Evolutionary conservation across 768 basidiomycete species (phyloP), one percentile per base, ranked within the genome.

Genomic region (Leccinellum luteum): DNA sequence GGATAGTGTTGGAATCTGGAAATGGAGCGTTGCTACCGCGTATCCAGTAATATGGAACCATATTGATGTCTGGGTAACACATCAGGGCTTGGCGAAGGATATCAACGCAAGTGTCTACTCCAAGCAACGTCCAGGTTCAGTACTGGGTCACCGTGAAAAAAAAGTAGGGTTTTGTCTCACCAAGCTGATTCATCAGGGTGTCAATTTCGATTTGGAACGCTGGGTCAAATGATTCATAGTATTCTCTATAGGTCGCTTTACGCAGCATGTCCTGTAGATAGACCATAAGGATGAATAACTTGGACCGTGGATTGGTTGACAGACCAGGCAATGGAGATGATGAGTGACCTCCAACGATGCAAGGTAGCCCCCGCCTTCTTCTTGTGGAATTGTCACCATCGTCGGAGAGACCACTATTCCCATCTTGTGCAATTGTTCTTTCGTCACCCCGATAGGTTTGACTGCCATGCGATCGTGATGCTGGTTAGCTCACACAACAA

Each of bases 41-140:
- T 17, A 61, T 38, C 60, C 60, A 61, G 50, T 59, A 35, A 52
- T 54, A 61, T 8, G 41, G 13, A 7, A 61, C 54, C 54, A 61
- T 59, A 13, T 43, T 51, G 12, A 52, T 14, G 38, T 61, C 54
- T 2, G 54, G 48, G 21, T 55, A 52, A 30, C 60, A 61, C 51
- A 52, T 55, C 15, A 59, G 8, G n/a, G 43, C 58, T 57, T 52
- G 60, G 15, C 58, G 32, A 28, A 55, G 31, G 19, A 48, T 31
- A 12, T 50, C 60, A 23, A 61, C 41, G 28, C 57, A 61, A 19
- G 48, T 48, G 15, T 56, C 58, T 60, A 38, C 23, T 28, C 34
- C 51, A 28, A 25, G 44, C 25, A 10, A 19, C 6, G 9, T 31
- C n/a, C 6, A 35, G 6, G 30, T 19, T 23, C 31, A 27, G 27